Base-by-base conservation (phyloP, 192 early-diverging fungal genomes). In the Backusella tarrabulga region DNA sequence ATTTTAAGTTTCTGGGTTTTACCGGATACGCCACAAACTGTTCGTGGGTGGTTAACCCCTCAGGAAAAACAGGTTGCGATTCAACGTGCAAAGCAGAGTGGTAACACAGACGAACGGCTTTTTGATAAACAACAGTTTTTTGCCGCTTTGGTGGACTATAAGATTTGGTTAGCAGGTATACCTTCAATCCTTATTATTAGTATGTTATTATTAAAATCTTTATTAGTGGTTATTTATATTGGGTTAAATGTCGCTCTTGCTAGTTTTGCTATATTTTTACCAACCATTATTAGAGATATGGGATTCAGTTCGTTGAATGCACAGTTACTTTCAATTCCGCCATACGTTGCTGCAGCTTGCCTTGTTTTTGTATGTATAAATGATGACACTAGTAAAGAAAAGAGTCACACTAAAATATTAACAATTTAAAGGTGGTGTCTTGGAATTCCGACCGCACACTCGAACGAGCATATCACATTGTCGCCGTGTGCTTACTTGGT, bases 1-100 rank as follows among this genome's bases (percentile, higher is more conserved):
- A 38, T 90, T 12, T 5, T 90, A 35, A 84, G 87, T 2, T 84
- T 87, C 36, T 80, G 89, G 14, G 60, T 88, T 6, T 76, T 93
- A 32, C 86, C 89, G 0, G 88, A 92, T 52, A 83, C 83, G 0
- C 91, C 91, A 17, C 73, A 83, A 19, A 54, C 76, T 14, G 84
- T 50, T 17, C 26, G 21, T 23, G 56, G 67, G 4, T 81, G 75
- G 68, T 40, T 86, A 17, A 86, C 76, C 1, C 35, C 69, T 11
- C 79, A 84, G 32, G 85, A 86, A 60, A 71, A 80, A 23, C 74
- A 81, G 34, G 73, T 84, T 35, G 85, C 85, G 1, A 72, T 82
- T 29, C 75, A 84, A 21, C 81, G 85, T n/a, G 67, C 75, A 32
- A 14, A 71, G 40, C 44, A 71, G 7, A 79, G 79, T 29, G 67